phyloP scores from a whole-genome alignment of 139 green algal genomes.

The Chlamydomonas sp. region DNA sequence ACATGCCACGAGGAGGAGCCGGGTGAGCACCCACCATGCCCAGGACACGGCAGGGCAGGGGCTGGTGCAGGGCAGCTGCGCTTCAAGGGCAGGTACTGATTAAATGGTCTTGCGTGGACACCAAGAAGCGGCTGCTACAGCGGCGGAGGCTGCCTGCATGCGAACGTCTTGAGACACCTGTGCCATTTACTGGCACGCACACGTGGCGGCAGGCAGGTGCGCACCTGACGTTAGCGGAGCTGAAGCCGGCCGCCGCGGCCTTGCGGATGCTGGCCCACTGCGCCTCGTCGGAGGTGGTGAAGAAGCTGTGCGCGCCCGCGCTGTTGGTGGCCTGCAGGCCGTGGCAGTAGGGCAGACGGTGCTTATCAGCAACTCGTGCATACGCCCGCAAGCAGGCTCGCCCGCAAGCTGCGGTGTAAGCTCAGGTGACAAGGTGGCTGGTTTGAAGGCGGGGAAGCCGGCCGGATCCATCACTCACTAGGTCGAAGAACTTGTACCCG shows the following conservation, averaged over 20 bases:
- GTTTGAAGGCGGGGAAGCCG: neutral
- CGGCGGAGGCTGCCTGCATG: no score
- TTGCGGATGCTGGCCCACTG: constrained; percentile 64
- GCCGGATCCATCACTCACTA: constrained; percentile 28
- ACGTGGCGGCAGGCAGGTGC: neutral
- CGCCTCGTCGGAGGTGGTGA: constrained; percentile 63
- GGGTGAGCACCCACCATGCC: no score
- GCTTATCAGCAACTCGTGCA: no score
- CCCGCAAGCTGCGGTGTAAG: neutral
- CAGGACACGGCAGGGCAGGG: no score
- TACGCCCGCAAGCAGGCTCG: neutral
- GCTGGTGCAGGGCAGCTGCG: no score
- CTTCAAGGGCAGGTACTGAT: no score
- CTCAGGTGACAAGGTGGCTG: neutral
- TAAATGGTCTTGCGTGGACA: no score
- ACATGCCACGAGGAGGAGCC: no score
- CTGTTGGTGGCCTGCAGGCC: constrained; percentile 48
- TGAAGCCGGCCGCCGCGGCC: constrained; percentile 59
- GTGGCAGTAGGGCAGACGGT: no score
- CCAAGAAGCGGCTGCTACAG: no score
- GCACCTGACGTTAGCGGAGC: constrained; percentile 59
- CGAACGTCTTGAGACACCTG: neutral
- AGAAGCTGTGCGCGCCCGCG: constrained; percentile 56
- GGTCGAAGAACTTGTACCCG: constrained; percentile 67
- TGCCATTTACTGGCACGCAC: neutral